Base-by-base conservation (phyloP, 1,139 yeast genomes). In the Saccharomyces hybrid region DNA sequence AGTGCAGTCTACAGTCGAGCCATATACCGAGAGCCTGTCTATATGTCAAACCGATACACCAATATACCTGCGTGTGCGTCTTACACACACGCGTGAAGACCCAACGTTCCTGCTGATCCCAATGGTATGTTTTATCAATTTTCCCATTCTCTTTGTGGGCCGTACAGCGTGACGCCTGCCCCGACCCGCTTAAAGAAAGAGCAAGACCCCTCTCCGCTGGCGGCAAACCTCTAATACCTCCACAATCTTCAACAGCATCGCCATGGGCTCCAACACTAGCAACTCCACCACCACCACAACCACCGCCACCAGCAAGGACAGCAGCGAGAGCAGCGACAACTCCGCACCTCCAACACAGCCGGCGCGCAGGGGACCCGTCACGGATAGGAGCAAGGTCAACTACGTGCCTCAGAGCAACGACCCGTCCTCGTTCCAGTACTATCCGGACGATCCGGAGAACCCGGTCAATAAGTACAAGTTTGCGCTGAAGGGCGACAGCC, bases 381-480 rank as follows among this genome's bases (percentile, higher is more conserved):
- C 57, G 11, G 66, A 64, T 48, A 63, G 58, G 47, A 41, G 52
- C 6, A 58, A 62, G 30, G 63, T 64, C 14, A 61, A 66, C 49
- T 64, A 57, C 49, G 62, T 68, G 3, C 69, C n/a, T 53, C 57
- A 31, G 55, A 55, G 13, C 25, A 52, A 54, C n/a, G 61, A 62
- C 25, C 57, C 65, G 6, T 50, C 55, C 9, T 53, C 62, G 8
- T 68, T 56, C 57, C 83, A 83, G 65, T 88, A 83, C 67, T 90
- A 88, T 64, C 98, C 98, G 0, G 98, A 90, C 62, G 82, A 83
- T 52, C 78, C 79, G 42, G 73, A 72, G 11, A 66, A 74, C 2
- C 61, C 62, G 11, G 55, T 67, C 48, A 73, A 73, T 57, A 69
- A 69, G 55, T 59, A 59, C 48, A 63, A 68, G 48, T 74, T 75